Evolutionary conservation across 2,329 filamentous ascomycete genomes (phyloP), one percentile per base, ranked within the genome.

Genomic region (Xylariaceae sp.): DNA sequence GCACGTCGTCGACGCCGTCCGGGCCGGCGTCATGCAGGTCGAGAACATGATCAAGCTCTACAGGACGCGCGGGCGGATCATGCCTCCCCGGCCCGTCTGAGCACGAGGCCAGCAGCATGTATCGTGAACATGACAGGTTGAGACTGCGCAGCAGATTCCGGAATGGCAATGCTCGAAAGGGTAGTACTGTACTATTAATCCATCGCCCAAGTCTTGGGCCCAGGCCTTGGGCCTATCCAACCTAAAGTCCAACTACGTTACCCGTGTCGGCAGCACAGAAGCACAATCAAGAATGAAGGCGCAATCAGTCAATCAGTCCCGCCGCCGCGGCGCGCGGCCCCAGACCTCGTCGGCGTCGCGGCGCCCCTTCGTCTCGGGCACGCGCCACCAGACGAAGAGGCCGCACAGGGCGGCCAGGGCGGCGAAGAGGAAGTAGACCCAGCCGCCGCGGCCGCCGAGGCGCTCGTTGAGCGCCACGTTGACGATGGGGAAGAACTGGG

Each of bases 401-500:
- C 76, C 81, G 35, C 82, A 83, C 2, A 82, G 48, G 1, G 68
- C 65, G 0, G 87, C 88, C 39, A 94, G 61, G 0, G 57, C 80
- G 0, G 87, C 79, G 58, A 98, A 98, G n/a, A 94, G 69, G 55
- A 92, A 94, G 55, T 94, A 98, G 0, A 92, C 83, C 65, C 81
- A 84, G 2, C 90, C 89, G 3, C 80, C 72, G n/a, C n/a, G n/a
- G 0, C 80, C 83, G 0, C 84, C 76, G 9, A 80, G 56, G 3
- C 59, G 51, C 0, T 61, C 55, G 50, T 81, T 89, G 32, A 95
- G 61, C 3, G 72, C 74, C 27, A 77, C 74, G 53, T 94, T 93
- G 40, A 94, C 59, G 14, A 95, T 72, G 0, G 92, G 90, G 66
- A 98, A 95, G 61, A 94, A 94, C 50, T 95, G 88, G 0, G 90